Conservation (phyloP, 805 yeast genomes). For the Isabelozyma heimii region DNA sequence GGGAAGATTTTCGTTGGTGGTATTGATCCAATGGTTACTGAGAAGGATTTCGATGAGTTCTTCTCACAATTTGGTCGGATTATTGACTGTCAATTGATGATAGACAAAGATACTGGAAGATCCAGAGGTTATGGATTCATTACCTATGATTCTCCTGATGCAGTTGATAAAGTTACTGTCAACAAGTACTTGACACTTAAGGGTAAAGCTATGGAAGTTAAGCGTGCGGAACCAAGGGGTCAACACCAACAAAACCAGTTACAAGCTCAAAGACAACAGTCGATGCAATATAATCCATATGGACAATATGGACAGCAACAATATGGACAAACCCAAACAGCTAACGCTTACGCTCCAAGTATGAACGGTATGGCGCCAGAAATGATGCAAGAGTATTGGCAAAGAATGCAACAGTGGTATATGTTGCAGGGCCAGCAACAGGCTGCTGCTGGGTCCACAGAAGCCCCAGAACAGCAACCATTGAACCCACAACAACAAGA, state of each 20-base stretch:
- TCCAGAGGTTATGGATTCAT: slow-evolving; percentile 97
- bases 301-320: slow-evolving; percentile 20
- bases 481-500: slow-evolving; percentile 43
- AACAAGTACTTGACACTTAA: slow-evolving; percentile 79
- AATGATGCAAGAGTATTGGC: slow-evolving; percentile 63
- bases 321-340: slow-evolving; percentile 14
- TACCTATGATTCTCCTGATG: slow-evolving; percentile 91
- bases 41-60: slow-evolving; percentile 81
- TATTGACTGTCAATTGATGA: slow-evolving; percentile 94
- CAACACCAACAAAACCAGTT: slow-evolving; percentile 50
- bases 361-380: slow-evolving; percentile 43
- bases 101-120: slow-evolving; percentile 94
- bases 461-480: slow-evolving; percentile 36
- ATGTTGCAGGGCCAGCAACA: slow-evolving; percentile 55
- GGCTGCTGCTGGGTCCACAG: slow-evolving; percentile 20
- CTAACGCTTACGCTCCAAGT: slow-evolving; percentile 18
- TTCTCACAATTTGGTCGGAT: slow-evolving; percentile 87
- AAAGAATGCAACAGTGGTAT: slow-evolving; percentile 63
- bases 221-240: slow-evolving; percentile 80
- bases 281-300: slow-evolving; percentile 18
- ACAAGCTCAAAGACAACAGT: slow-evolving; percentile 29
- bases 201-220: slow-evolving; percentile 82
- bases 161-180: slow-evolving; percentile 84
- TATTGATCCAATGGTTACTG: slow-evolving; percentile 89
- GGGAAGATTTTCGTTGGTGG: slow-evolving; percentile 98